phyloP scores from a whole-genome alignment of 495 filamentous ascomycete genomes.

The Aspergillus wentii region DNA sequence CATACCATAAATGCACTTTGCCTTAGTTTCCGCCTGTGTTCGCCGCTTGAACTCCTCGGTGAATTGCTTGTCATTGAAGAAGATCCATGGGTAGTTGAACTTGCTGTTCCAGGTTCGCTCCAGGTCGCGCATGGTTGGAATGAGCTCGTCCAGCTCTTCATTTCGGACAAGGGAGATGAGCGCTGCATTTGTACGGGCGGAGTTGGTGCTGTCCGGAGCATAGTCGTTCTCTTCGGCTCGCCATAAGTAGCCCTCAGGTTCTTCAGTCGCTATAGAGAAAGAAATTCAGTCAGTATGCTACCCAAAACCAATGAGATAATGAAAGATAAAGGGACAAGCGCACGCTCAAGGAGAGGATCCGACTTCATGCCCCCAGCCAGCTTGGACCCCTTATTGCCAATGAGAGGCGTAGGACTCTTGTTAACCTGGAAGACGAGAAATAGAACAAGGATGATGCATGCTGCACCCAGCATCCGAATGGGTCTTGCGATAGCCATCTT shows the following conservation, averaged over 20 bases:
- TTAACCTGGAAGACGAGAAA: conserved; percentile 72
- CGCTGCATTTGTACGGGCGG: conserved; percentile 85
- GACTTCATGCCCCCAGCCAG: conserved; percentile 49
- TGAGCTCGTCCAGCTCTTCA: conserved; percentile 74
- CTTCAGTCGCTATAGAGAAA: conserved; percentile 59
- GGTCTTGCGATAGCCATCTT: conserved; percentile 79
- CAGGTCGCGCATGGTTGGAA: conserved; percentile 83
- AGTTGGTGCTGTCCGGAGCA: conserved; percentile 64
- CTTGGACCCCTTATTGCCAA: conserved; percentile 21
- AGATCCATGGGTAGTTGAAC: conserved; percentile 99
- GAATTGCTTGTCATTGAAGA: conserved; percentile 95
- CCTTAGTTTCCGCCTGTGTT: conserved; percentile 77
- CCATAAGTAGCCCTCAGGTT: conserved; percentile 71
- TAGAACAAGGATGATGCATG: conserved; percentile 63
- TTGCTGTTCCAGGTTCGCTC: conserved; percentile 97
- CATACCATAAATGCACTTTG: conserved; percentile 76
- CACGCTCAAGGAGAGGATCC: conserved; percentile 84
- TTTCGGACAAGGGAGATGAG: conserved; percentile 90
- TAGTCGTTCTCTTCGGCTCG: conserved; percentile 67
- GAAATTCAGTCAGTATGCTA: conserved; percentile 4
- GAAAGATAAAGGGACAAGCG: conserved; percentile 15
- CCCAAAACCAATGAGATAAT: conserved; percentile 7
- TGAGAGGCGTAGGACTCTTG: conserved; percentile 34
- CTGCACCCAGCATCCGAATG: conserved; percentile 70
- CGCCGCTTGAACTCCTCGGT: conserved; percentile 83